Evolutionary conservation across 2,329 filamentous ascomycete genomes (phyloP), one percentile per base, ranked within the genome.

Genomic region (Sclerotinia minor): DNA sequence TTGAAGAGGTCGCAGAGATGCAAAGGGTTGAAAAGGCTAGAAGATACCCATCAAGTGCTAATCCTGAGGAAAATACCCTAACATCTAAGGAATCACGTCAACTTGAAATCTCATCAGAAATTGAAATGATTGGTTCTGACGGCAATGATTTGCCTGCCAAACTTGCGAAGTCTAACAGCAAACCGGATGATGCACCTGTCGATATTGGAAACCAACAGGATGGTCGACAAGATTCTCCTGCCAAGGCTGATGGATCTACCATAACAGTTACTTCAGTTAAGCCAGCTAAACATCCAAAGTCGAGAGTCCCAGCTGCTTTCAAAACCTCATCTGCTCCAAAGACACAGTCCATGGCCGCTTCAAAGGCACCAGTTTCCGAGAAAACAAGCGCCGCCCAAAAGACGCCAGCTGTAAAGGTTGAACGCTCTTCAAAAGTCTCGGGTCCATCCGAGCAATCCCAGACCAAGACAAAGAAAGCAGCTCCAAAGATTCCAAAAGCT

Each of bases 171-270:
- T 15, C 29, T 26, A 13, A 50, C 21, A 17, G 5, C 9, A 26
- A 38, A 41, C 32, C 8, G 5, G 5, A 52, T 26, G 15, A 41
- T 50, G 21, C 29, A 50, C 15, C 45, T 38, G n/a, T 8, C 15
- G n/a, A 50, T 19, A 41, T 38, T 50, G 59, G 45, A 63, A 63
- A 63, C 32, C 59, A 63, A 50, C n/a, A 50, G 17, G 45, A 50
- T 49, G 45, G 32, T 8, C 45, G 21, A 21, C 29, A 50, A 52
- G 59, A 63, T 49, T 63, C 45, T 13, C 59, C 45, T 63, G 5
- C 45, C 19, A 6, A 26, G n/a, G 32, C 17, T 7, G 59, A 38
- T 7, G 32, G 50, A 5, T 63, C 45, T 24, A 50, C 44, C 29
- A 19, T 61, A 49, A 24, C 13, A 26, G 45, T 61, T 35, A 29